Percentiles rank a stretch among this genome's conserved stretches.
phyloP scores from a whole-genome alignment of 2,329 filamentous ascomycete species.

The Calonectria crousiana region DNA sequence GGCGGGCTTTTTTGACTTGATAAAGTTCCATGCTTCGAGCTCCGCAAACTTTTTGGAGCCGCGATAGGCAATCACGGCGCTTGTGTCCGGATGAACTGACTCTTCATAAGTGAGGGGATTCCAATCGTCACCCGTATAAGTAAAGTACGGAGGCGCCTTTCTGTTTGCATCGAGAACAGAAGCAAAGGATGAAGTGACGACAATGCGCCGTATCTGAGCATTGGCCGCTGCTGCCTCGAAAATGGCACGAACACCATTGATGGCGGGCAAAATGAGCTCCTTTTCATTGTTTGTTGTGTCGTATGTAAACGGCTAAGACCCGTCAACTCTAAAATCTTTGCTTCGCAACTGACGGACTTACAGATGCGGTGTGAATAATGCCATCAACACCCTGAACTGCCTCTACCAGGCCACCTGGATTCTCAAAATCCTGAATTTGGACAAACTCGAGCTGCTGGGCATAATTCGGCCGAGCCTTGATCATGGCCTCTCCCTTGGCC shows the following conservation, averaged over 20 bases:
- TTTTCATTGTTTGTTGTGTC: conserved; percentile 57
- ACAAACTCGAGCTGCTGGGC: conserved; percentile 55
- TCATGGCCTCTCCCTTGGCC: conserved; percentile 50
- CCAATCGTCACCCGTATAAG: conserved; percentile 68
- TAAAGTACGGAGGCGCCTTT: conserved; percentile 61
- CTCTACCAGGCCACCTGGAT: conserved; percentile 50
- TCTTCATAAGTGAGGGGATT: conserved; percentile 67
- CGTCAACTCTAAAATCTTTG: neutral
- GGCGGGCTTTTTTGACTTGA: conserved; percentile 48
- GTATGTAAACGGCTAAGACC: conserved; percentile 56
- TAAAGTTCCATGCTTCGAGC: conserved; percentile 49
- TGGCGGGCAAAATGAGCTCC: conserved; percentile 58
- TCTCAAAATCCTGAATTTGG: conserved; percentile 56
- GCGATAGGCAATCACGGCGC: conserved; percentile 55
- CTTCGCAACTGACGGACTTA: conserved; percentile 32
- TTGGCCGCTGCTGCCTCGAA: conserved; percentile 48
- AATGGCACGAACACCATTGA: conserved; percentile 58
- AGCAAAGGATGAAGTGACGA: conserved; percentile 78
- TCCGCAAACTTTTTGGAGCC: conserved; percentile 53
- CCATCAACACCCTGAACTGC: conserved; percentile 56
- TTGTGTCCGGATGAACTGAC: conserved; percentile 52
- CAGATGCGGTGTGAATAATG: conserved; percentile 59
- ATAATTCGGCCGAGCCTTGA: conserved; percentile 51
- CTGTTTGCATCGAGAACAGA: conserved; percentile 67
- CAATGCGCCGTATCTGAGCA: conserved; percentile 46